phyloP scores from a whole-genome alignment of 768 basidiomycete genomes.

The Boletus patriciae region DNA sequence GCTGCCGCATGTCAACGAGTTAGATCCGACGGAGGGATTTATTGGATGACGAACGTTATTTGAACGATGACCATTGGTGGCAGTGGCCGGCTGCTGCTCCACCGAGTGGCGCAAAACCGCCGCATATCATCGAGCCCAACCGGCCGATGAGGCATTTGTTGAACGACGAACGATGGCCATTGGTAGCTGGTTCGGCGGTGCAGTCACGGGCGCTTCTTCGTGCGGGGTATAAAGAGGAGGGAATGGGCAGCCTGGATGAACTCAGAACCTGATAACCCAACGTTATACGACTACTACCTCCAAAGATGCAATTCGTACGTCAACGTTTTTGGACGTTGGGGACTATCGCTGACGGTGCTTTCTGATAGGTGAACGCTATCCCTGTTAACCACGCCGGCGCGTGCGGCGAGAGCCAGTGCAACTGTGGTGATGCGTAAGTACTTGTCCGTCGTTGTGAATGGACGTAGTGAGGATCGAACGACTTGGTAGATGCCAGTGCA shows the following conservation, averaged over 20 bases:
- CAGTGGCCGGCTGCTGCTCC: no score
- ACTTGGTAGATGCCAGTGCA: slow-evolving; percentile 18
- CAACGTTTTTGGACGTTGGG: neutral
- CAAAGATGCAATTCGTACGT: slow-evolving; percentile 20
- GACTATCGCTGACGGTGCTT: neutral
- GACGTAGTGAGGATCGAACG: neutral
- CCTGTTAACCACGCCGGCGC: slow-evolving; percentile 17
- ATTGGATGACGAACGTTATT: neutral
- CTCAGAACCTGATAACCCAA: neutral
- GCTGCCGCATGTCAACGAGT: no score
- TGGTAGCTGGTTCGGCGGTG: neutral
- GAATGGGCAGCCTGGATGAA: neutral
- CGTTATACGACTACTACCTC: neutral
- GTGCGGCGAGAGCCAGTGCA: slow-evolving; percentile 8
- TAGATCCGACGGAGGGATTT: no score
- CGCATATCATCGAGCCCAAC: no score
- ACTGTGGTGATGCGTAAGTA: slow-evolving; percentile 14
- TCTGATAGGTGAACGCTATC: slow-evolving; percentile 7
- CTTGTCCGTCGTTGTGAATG: neutral
- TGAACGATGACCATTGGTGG: neutral
- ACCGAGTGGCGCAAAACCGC: no score
- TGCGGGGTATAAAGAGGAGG: slow-evolving; percentile 12
- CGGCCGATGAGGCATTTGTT: neutral
- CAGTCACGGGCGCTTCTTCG: neutral
- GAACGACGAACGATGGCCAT: neutral